Evolutionary conservation across 306 rosid species (phyloP), one percentile per base, ranked within the genome.

Genomic region (Vigna mungo): DNA sequence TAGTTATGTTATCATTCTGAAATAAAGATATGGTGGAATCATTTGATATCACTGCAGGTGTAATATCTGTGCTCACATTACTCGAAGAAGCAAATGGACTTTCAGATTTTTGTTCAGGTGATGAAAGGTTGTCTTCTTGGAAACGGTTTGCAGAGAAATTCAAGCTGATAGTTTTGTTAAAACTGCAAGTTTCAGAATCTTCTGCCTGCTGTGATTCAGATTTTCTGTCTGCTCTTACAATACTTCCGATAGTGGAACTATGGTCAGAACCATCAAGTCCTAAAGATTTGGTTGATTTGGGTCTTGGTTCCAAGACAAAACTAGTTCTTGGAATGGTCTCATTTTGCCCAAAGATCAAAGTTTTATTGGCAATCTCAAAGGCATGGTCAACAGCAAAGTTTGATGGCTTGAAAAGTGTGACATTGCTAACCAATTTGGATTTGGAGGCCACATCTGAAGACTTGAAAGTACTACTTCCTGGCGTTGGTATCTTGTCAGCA

Each of bases 201-300:
- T n/a, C 74, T 14, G 8, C 62, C 75, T 39, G 41, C 21, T 63
- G 83, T 9, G 14, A 25, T 11, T 14, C 47, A 64, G 75, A 27
- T 66, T 64, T 77, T 65, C 72, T 48, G 46, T 82, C 85, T 47
- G 37, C 56, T 34, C 67, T 62, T 11, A 56, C 4, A 20, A 47
- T 21, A 66, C 44, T 63, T 47, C 67, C 84, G 12, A 16, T 52
- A 0, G 16, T 37, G 13, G 81, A 60, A 51, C 55, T 82, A 53
- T 44, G 75, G 20, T 69, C 82, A 60, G 56, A 85, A 54, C 71
- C 84, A 73, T 85, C 78, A 17, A 82, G 67, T 76, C 25, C 84
- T 73, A 53, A 61, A 10, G 85, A 65, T 52, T 55, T 68, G 61
- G 85, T 82, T 34, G 81, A 36, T 55, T 58, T 63, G 18, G 5